These are phyloP conservation scores for Russula virescens DNA, from an alignment of 768 basidiomycete genomes.

Conservation along the genomic window DNA sequence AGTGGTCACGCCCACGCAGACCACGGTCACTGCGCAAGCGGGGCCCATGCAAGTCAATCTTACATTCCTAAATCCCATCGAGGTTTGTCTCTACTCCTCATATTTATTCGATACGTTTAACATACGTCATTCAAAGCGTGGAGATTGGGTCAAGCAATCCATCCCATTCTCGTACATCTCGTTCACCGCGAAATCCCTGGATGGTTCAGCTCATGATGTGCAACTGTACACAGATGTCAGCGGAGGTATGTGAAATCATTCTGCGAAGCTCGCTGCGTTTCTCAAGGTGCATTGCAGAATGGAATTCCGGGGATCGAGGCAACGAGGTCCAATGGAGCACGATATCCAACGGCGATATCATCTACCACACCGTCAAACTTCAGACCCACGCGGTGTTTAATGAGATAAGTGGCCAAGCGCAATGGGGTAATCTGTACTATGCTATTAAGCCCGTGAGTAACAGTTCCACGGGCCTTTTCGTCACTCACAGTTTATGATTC, in stretches of 20 bases:
- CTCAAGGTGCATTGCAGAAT: conserved; percentile 20
- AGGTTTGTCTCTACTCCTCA: conserved; percentile 25
- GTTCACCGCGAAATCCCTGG: conserved; percentile 30
- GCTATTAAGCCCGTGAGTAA: conserved; percentile 18
- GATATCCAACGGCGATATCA: background rate
- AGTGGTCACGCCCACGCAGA: conserved; percentile 34
- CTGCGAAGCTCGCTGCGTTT: background rate
- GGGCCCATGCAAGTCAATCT: conserved; percentile 35
- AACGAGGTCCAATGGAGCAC: conserved; percentile 10
- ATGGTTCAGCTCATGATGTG: conserved; percentile 32
- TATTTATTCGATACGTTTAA: background rate
- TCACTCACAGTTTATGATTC: background rate
- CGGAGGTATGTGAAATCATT: conserved; percentile 28
- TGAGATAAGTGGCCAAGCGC: conserved; percentile 20
- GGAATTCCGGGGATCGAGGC: conserved; percentile 24
- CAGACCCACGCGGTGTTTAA: conserved; percentile 1
- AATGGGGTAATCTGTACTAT: conserved; percentile 24
- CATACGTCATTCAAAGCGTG: conserved; percentile 26
- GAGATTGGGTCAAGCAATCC: conserved; percentile 36
- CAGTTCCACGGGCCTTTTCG: background rate
- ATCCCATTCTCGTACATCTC: conserved; percentile 38
- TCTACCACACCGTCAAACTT: conserved; percentile 21
- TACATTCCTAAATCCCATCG: conserved; percentile 38
- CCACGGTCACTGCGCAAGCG: conserved; percentile 31
- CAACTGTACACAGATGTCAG: conserved; percentile 39